Evolutionary conservation across 768 basidiomycete species (phyloP).

Genomic region (Amanita pseudoporphyria): DNA sequence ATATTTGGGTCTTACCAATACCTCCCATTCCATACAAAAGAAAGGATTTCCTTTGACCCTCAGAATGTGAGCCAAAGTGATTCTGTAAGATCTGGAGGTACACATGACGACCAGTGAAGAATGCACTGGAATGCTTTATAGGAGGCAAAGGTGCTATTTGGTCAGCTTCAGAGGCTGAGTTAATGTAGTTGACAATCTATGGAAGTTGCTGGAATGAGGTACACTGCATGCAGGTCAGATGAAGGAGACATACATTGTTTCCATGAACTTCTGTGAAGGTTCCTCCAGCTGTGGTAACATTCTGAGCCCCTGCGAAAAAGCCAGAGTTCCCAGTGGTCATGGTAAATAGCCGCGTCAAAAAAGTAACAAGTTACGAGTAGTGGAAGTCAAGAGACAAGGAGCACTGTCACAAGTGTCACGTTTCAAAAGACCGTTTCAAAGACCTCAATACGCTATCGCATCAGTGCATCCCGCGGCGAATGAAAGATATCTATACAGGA

Average conservation of each 20-base stretch:
- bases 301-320: neutral
- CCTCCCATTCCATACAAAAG: conserved; percentile 15
- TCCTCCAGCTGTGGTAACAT: neutral
- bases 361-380: neutral
- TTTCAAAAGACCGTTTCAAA: too few relatives aligned
- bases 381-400: too few relatives aligned
- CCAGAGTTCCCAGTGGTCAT: neutral
- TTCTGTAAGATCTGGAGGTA: conserved; percentile 7
- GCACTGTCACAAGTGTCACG: too few relatives aligned
- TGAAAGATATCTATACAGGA: too few relatives aligned
- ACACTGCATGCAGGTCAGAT: neutral
- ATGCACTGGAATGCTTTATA: too few relatives aligned
- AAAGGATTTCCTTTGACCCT: conserved; percentile 2
- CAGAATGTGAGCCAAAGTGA: conserved; percentile 5
- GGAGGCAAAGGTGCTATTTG: too few relatives aligned
- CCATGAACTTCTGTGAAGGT: neutral
- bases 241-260: neutral
- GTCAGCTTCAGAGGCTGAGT: too few relatives aligned
- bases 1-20: conserved; percentile 8
- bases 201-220: too few relatives aligned
- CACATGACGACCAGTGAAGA: conserved; percentile 4
- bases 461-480: too few relatives aligned
- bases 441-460: too few relatives aligned
- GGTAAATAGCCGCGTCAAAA: too few relatives aligned
- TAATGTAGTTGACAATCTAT: too few relatives aligned